These are phyloP conservation scores for Solanum clarkiae DNA, from an alignment of 257 asterid species.

Conservation along the genomic window DNA sequence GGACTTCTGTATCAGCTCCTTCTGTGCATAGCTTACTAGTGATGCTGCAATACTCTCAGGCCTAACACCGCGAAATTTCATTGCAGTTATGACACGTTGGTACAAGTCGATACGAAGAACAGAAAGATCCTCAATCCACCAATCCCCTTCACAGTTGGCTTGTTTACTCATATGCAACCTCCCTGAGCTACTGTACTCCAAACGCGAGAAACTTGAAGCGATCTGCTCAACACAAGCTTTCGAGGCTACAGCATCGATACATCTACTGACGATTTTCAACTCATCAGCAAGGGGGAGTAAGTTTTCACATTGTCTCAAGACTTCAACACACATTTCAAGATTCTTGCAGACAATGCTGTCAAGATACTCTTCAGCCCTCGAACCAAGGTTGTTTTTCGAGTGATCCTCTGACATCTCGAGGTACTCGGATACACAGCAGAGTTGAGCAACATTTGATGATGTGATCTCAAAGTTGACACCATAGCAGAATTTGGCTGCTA, in stretches of 20 bases:
- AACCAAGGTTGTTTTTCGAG: constrained; percentile 63
- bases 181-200: constrained; percentile 89
- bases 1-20: constrained; percentile 53
- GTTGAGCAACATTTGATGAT: constrained; percentile 70
- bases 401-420: constrained; percentile 85
- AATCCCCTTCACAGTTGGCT: constrained; percentile 59
- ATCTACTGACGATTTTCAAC: constrained; percentile 39
- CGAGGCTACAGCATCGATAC: constrained; percentile 82
- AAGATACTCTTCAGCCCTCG: constrained; percentile 74
- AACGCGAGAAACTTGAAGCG: constrained; percentile 83
- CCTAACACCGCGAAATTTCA: constrained; percentile 85
- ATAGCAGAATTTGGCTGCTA: constrained; percentile 89
- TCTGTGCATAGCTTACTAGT: constrained; percentile 73
- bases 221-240: constrained; percentile 96
- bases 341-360: constrained; percentile 58
- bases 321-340: constrained; percentile 82
- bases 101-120: constrained; percentile 63
- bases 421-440: constrained; percentile 70
- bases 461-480: constrained; percentile 91
- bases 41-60: constrained; percentile 92
- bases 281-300: constrained; percentile 91
- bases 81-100: constrained; percentile 63
- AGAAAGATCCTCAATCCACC: constrained; percentile 96
- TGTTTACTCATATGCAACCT: constrained; percentile 85
- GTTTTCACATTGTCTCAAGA: constrained; percentile 65